Base-by-base conservation (phyloP, 83 land plant species). In the Picea abies region DNA sequence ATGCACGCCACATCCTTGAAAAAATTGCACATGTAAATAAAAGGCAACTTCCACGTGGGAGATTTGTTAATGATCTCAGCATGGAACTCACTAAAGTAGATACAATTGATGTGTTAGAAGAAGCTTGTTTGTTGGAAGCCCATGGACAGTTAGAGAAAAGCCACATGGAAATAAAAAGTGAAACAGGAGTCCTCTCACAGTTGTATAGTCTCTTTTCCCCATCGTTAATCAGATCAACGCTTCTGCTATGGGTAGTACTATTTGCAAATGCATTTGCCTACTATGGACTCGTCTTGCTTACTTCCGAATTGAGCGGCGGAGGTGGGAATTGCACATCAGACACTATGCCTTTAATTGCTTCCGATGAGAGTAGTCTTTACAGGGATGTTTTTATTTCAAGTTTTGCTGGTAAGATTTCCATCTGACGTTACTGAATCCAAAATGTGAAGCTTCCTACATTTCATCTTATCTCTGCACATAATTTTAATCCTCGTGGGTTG, bases 241-340 rank as follows among this genome's bases (percentile, higher is more conserved):
- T 91, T 37, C 97, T 96, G 44, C 83, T 96, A 19, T 96, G 98
- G 95, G 60, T 86, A 5, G 97, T 91, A 8, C 92, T 94, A 84
- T 96, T 96, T 84, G 97, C 96, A 62, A 93, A 96, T 90, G 93
- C 97, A 56, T 96, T 96, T 80, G 83, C 93, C 12, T 96, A 96
- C 85, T 96, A 96, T 88, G 98, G 98, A 20, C 88, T 96, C 32
- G 94, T 94, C 26, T 84, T 96, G 87, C 94, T 96, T 80, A 92
- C 97, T 63, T 84, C 98, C 29, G 86, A 89, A 79, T 80, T 96
- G 77, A 93, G 84, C 71, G 87, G 83, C 66, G 90, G 88, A 52
- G 37, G 60, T 16, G 83, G 70, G n/a, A 71, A 29, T 15, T 92
- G 94, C 69, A 20, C 4, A 32, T 0, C 82, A 41, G 80, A 66